Conservation (phyloP, 2,329 filamentous ascomycete genomes). For the Penicillium thymicola region DNA sequence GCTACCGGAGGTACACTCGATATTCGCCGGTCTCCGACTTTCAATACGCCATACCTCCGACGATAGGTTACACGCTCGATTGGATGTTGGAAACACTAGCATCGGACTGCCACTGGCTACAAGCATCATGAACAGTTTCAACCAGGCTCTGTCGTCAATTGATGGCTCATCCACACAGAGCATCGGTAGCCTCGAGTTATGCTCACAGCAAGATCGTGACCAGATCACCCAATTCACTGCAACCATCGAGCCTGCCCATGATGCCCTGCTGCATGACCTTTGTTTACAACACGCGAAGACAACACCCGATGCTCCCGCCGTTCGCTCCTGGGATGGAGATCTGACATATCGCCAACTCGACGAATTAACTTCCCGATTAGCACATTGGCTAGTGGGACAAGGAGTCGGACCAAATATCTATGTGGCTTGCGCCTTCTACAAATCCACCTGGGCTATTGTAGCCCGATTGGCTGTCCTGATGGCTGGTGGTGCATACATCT, state of each 20-base stretch:
- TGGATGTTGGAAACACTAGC: conserved; percentile 3
- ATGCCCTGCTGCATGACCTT: conserved; percentile 17
- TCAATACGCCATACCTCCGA: conserved; percentile 7
- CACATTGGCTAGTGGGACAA: conserved; percentile 13
- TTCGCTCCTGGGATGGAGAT: conserved; percentile 21
- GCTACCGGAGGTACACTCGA: neutral
- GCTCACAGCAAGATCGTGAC: conserved; percentile 9
- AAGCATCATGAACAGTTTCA: conserved; percentile 14
- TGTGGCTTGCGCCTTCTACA: conserved; percentile 19
- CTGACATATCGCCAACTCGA: conserved; percentile 17
- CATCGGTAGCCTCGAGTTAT: conserved; percentile 12
- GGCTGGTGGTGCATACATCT: conserved; percentile 58
- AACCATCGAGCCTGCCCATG: conserved; percentile 1
- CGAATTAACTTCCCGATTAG: conserved; percentile 8
- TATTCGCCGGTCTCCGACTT: conserved; percentile 2
- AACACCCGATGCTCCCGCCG: conserved; percentile 14
- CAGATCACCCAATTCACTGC: conserved; percentile 12
- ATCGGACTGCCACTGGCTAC: conserved; percentile 11
- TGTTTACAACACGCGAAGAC: conserved; percentile 11
- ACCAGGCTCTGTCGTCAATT: conserved; percentile 11
- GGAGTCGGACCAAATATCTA: conserved; percentile 16
- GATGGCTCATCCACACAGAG: neutral
- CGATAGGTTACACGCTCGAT: conserved; percentile 2
- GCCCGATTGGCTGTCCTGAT: conserved; percentile 20
- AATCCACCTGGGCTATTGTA: conserved; percentile 22